Evolutionary conservation across 331 rosid species (phyloP).

Genomic region (Quercus tomentella): DNA sequence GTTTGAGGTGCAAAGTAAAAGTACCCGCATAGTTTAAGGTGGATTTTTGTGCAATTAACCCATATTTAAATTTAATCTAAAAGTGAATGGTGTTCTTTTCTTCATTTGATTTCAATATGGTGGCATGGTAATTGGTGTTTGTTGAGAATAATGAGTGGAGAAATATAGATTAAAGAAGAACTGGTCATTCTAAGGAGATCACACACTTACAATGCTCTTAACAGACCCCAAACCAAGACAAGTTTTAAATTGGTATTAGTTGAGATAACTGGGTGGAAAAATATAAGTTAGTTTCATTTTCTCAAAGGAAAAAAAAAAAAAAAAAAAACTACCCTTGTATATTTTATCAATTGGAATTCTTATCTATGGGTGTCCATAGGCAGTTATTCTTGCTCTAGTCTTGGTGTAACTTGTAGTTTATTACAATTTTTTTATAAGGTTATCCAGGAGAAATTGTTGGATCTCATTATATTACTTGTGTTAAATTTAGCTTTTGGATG

Average conservation of each 20-base stretch:
- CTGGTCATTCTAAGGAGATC: background rate
- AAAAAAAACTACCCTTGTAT: background rate
- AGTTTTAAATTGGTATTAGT: background rate
- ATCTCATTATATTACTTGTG: background rate
- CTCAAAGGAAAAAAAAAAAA: no score
- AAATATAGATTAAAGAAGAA: background rate
- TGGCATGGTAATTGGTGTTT: background rate
- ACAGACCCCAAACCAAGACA: background rate
- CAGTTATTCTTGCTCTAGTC: background rate
- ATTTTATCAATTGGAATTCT: background rate
- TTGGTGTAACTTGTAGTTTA: constrained; percentile 1
- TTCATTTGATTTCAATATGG: background rate
- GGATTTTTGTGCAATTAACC: no score
- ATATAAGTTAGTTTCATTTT: background rate
- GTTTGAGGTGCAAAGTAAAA: no score
- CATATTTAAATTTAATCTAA: background rate
- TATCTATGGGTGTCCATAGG: background rate
- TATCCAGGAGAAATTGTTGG: background rate
- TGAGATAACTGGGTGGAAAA: background rate
- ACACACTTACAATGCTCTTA: background rate
- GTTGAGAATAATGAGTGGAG: background rate
- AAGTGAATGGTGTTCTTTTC: background rate
- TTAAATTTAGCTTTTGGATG: constrained; percentile 60
- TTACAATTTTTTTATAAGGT: background rate
- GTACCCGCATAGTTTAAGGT: no score